Evolutionary conservation across 805 yeast species (phyloP), one percentile per base, ranked within the genome.

Genomic region (Hanseniaspora lindneri): DNA sequence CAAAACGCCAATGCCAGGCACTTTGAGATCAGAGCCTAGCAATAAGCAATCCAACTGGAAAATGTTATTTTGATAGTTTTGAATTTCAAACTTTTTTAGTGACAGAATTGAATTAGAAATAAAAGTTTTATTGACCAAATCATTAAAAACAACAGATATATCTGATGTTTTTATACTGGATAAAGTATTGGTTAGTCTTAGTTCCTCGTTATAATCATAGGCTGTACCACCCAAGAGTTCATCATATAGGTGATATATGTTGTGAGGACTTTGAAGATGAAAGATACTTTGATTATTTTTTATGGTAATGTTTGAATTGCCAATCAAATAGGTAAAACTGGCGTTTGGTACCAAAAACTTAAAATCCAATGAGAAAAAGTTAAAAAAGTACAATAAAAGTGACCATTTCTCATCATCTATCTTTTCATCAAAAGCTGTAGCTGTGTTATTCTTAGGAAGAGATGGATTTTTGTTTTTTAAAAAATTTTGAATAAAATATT

Each of bases 401-500:
- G 49, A 46, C 20, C 30, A 8, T 19, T 32, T 37, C 20, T 46
- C 49, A 28, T 46, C 39, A 8, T 28, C 16, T 3, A 14, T 27
- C 6, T 35, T 13, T 20, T 35, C 29, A 25, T 13, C 11, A 5
- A 4, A 3, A 7, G 19, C 34, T 4, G 19, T 2, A 21, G 13
- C 9, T 3, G 16, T n/a, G 3, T 35, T 11, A 14, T 25, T 20
- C 2, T 27, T 16, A 9, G 16, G 1, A 4, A 39, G 17, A 7
- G 16, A 23, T 11, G 19, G 23, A 6, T 35, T 36, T 17, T 16
- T 21, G 28, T 32, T n/a, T 19, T 30, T 37, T 4, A 39, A 3
- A 36, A 40, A 48, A 41, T 49, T 37, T 19, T 39, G 42, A 5
- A 53, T 27, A 27, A 52, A 44, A 41, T 52, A 50, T 28, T 53